These are phyloP conservation scores for Neoarthrinium moseri DNA, from an alignment of 2,329 filamentous ascomycete species.

Conservation along the genomic window DNA sequence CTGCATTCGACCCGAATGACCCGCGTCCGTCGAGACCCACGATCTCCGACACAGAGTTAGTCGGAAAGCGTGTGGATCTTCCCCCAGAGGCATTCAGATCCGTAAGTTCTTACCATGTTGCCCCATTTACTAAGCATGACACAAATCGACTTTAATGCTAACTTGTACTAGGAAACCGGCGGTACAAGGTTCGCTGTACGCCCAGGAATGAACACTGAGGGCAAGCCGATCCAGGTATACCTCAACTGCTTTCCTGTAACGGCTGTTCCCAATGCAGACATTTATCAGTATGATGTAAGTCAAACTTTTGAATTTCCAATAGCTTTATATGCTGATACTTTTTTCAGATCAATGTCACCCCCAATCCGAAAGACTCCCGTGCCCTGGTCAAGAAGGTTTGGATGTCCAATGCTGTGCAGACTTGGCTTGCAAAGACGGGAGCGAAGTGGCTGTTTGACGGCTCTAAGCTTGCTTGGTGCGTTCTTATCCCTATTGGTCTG, in stretches of 20 bases:
- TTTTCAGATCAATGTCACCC: slow-evolving; percentile 63
- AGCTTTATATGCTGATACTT: neutral
- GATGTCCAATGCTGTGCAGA: slow-evolving; percentile 61
- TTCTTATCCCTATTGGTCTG: too few species aligned
- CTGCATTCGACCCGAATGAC: slow-evolving; percentile 27
- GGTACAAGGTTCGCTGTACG: slow-evolving; percentile 41
- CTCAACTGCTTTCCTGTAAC: slow-evolving; percentile 77
- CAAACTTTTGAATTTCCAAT: slow-evolving; percentile 6
- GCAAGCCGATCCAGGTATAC: slow-evolving; percentile 51
- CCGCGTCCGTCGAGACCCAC: neutral
- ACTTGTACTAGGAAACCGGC: slow-evolving; percentile 19
- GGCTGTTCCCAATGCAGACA: slow-evolving; percentile 55
- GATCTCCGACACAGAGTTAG: slow-evolving; percentile 21
- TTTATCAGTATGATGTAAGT: slow-evolving; percentile 86
- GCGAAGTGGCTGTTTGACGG: slow-evolving; percentile 74
- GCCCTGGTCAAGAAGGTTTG: slow-evolving; percentile 75
- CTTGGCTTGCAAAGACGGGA: slow-evolving; percentile 46
- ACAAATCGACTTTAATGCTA: slow-evolving; percentile 9
- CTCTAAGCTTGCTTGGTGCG: slow-evolving; percentile 80
- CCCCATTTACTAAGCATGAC: neutral
- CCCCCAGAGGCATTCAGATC: slow-evolving; percentile 54
- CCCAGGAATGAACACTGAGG: slow-evolving; percentile 55
- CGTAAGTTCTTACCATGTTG: slow-evolving; percentile 32
- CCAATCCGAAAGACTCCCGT: slow-evolving; percentile 53
- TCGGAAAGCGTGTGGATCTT: slow-evolving; percentile 53